These are phyloP conservation scores for Brassica juncea DNA, from an alignment of 345 rosid genomes.

Conservation along the genomic window DNA sequence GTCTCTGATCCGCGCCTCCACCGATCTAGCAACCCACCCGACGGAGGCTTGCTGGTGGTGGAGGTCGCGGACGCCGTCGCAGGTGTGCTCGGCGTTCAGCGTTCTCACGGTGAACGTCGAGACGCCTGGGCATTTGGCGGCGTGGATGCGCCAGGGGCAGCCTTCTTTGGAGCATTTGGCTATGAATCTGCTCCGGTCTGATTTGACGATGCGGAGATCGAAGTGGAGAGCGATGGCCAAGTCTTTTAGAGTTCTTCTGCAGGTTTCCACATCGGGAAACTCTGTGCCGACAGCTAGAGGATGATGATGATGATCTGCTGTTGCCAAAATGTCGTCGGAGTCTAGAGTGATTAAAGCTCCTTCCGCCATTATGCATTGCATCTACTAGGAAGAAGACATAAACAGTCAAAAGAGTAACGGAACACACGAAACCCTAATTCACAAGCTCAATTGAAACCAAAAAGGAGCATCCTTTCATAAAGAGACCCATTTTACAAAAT, in stretches of 20 bases:
- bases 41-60: conserved; percentile 99
- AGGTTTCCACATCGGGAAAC: conserved; percentile 97
- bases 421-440: conserved; percentile 24
- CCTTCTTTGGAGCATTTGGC: conserved; percentile 99
- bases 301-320: conserved; percentile 40
- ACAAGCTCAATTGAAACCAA: conserved; percentile 12
- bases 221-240: conserved; percentile 93
- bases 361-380: conserved; percentile 67
- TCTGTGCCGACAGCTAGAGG: conserved; percentile 80
- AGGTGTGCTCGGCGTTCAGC: conserved; percentile 86
- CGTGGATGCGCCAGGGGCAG: conserved; percentile 99
- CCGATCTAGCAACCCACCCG: conserved; percentile 99
- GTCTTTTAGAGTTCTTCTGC: conserved; percentile 93
- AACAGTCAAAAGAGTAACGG: not conserved
- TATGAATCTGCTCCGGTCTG: conserved; percentile 95
- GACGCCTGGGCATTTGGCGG: conserved; percentile 94
- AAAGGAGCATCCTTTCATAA: not conserved
- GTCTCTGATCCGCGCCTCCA: conserved; percentile 87
- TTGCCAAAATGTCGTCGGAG: conserved; percentile 41
- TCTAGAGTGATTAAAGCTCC: conserved; percentile 53
- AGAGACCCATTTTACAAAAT: conserved; percentile 26
- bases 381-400: conserved; percentile 3
- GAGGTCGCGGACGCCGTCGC: conserved; percentile 89
- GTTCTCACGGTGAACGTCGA: conserved; percentile 86
- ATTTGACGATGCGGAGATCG: conserved; percentile 95